Evolutionary conservation across 441 rosid genomes (phyloP), one percentile per base, ranked within the genome.

Genomic region (Kokia cookei): DNA sequence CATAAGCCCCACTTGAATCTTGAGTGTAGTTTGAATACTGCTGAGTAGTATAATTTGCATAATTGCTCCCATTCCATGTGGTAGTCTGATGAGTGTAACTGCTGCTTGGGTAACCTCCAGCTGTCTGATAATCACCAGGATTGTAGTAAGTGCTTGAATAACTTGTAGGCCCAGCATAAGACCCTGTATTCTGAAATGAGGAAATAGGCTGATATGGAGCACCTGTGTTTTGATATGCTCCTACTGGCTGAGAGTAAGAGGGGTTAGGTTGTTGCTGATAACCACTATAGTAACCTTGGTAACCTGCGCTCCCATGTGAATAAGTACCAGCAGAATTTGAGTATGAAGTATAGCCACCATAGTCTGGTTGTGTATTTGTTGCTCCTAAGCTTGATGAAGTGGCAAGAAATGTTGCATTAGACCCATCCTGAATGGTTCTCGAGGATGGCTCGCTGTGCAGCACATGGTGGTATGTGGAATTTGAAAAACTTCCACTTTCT

Each of bases 51-150:
- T 90, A 88, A 78, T 82, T 89, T 58, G 90, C 80, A 79, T 93
- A 90, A 80, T 79, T 91, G 68, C 93, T 88, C 68, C 84, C 96
- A 78, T 82, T 93, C 90, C 87, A 86, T 29, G 84, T 73, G 72
- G 91, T 65, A 26, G 88, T 76, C 80, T 90, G 97, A 80, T 84
- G 87, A 87, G 78, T 81, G 86, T 92, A 92, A 72, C 89, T 84
- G 76, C 86, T 85, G 73, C 89, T 92, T 73, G 93, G 89, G 81
- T 90, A 96, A 83, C 93, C 93, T 88, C 94, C 94, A 84, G 95
- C 83, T 83, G 96, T 92, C 98, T 96, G 99, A 90, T 96, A 96
- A 92, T 94, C 94, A 94, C 86, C 96, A 89, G 98, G 93, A 92
- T 88, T 89, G 94, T 92, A 89, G 88, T 96, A 92, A 91, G 97